Conservation (phyloP, 306 rosid species). For the Luffa acutangula region DNA sequence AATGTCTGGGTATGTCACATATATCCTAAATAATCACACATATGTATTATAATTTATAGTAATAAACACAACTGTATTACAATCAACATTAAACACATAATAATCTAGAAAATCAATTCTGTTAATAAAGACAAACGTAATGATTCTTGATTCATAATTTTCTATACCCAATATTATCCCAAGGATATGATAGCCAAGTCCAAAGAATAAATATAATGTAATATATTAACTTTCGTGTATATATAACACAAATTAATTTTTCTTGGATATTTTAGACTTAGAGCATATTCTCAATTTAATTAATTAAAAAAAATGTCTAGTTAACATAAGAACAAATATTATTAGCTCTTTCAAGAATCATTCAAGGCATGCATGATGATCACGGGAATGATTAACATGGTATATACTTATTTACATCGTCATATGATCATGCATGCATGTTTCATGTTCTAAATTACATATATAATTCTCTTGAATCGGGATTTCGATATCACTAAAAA, state of each 20-base stretch:
- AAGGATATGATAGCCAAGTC: not conserved
- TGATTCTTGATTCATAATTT: not conserved
- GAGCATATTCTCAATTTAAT: not conserved
- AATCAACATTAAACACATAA: not conserved
- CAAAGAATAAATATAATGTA: not conserved
- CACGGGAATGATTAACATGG: not conserved
- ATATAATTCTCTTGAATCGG: not conserved
- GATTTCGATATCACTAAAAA: not conserved
- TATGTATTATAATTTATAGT: not conserved
- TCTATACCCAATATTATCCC: not conserved
- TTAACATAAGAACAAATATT: not conserved
- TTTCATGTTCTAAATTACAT: not conserved
- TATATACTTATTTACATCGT: not conserved
- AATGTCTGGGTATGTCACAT: not conserved
- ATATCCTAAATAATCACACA: not conserved
- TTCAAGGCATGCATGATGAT: not conserved
- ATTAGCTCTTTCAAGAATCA: not conserved
- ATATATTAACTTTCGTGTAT: not conserved
- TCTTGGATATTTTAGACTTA: not conserved
- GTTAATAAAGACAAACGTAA: not conserved
- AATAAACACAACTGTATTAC: not conserved
- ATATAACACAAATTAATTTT: not conserved
- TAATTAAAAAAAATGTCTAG: not conserved
- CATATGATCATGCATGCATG: slow-evolving; percentile 1
- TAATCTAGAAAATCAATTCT: not conserved